phyloP scores from a whole-genome alignment of 2,329 filamentous ascomycete species.

The Fusarium torulosum region DNA sequence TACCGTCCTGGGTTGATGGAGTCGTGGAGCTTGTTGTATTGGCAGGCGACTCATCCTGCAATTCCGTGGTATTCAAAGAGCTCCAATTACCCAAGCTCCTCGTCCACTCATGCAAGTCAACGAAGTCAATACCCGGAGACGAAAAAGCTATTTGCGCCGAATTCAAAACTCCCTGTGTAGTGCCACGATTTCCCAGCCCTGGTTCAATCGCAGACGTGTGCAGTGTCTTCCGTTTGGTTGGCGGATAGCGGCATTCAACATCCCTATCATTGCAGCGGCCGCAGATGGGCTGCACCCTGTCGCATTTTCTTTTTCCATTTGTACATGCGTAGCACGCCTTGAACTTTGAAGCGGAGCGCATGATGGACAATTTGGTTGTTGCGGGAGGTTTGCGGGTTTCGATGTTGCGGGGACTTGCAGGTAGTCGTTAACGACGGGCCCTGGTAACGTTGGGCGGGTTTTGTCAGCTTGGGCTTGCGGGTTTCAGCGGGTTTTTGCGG shows the following conservation, averaged over 20 bases:
- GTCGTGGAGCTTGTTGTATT: background rate
- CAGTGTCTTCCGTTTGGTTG: background rate
- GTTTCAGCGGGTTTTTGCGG: background rate
- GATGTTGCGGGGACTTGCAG: background rate
- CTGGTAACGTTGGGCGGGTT: background rate
- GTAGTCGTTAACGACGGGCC: background rate
- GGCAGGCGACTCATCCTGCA: background rate
- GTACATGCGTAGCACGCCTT: slow-evolving; percentile 11
- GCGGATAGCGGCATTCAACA: slow-evolving; percentile 12
- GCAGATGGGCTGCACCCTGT: slow-evolving; percentile 13
- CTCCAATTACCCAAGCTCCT: background rate
- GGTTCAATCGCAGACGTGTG: background rate
- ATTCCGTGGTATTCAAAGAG: background rate
- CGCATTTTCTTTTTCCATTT: slow-evolving; percentile 13
- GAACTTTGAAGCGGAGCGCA: background rate
- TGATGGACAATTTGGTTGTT: background rate
- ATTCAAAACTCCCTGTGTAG: background rate
- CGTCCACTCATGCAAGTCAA: slow-evolving; percentile 12
- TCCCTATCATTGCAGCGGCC: slow-evolving; percentile 16
- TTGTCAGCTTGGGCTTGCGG: slow-evolving; percentile 16
- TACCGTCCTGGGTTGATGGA: background rate
- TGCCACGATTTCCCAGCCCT: background rate
- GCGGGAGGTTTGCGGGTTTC: slow-evolving; percentile 5
- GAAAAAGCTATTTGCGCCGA: background rate
- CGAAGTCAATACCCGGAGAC: fast-evolving